These are phyloP conservation scores for Stemphylium beticola DNA, from an alignment of 2,329 filamentous ascomycete species.

Conservation along the genomic window DNA sequence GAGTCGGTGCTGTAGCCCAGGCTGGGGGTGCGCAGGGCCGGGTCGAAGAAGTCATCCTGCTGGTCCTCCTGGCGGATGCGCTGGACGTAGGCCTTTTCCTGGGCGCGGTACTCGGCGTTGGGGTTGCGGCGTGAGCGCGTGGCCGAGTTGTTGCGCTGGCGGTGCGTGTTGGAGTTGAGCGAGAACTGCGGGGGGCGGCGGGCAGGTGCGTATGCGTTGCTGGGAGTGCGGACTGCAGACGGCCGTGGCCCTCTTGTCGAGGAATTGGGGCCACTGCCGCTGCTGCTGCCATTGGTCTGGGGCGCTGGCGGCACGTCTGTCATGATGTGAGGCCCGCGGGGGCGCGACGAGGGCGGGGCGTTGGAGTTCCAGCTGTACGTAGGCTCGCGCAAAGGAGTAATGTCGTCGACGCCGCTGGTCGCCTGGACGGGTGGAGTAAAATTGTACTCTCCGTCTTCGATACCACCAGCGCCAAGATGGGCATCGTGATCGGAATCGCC, in stretches of 20 bases:
- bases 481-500: constrained; percentile 52
- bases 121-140: constrained; percentile 66
- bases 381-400: constrained; percentile 38
- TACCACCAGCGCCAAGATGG: constrained; percentile 53
- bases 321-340: constrained; percentile 35
- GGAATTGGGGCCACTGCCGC: constrained; percentile 27
- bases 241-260: constrained; percentile 45
- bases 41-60: constrained; percentile 71
- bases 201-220: constrained; percentile 58
- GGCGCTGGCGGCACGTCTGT: constrained; percentile 34
- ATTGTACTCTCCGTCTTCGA: constrained; percentile 45
- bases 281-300: constrained; percentile 36
- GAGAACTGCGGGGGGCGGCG: constrained; percentile 57
- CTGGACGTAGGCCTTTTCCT: constrained; percentile 95
- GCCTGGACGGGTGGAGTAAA: constrained; percentile 48
- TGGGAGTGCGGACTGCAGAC: constrained; percentile 53
- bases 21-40: constrained; percentile 71
- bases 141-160: constrained; percentile 63
- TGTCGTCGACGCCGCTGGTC: constrained; percentile 40
- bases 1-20: constrained; percentile 74
- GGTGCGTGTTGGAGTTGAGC: constrained; percentile 51
- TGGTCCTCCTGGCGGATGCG: constrained; percentile 80
- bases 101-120: constrained; percentile 76
- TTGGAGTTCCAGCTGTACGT: constrained; percentile 33
- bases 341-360: constrained; percentile 25